Evolutionary conservation across 176 grass and related monocot species (phyloP).

Genomic region (Ensete ventricosum): DNA sequence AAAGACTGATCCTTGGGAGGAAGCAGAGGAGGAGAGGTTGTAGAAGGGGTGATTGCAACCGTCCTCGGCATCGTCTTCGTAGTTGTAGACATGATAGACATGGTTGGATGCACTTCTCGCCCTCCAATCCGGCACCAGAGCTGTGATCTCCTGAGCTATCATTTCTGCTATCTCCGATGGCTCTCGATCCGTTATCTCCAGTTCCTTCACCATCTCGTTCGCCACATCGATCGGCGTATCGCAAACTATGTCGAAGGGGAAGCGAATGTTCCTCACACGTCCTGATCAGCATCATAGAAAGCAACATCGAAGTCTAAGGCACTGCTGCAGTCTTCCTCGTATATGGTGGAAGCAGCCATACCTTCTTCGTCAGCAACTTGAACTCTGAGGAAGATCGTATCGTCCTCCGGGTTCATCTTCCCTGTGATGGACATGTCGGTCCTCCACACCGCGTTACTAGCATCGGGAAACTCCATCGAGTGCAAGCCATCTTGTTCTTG

Average conservation of each 20-base stretch:
- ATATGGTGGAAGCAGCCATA: background rate
- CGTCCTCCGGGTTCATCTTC: constrained; percentile 74
- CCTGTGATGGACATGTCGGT: constrained; percentile 82
- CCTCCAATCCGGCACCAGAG: constrained; percentile 46
- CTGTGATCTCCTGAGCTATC: constrained; percentile 59
- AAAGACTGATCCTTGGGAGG: constrained; percentile 47
- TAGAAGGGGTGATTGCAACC: constrained; percentile 43
- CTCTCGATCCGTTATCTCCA: constrained; percentile 61
- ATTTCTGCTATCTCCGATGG: constrained; percentile 64
- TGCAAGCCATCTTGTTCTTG: background rate
- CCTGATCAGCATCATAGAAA: background rate
- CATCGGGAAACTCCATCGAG: background rate
- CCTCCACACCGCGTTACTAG: background rate
- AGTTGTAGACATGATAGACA: constrained; percentile 39
- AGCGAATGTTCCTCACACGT: constrained; percentile 67
- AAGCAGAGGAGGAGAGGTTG: constrained; percentile 51
- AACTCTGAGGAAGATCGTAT: constrained; percentile 80
- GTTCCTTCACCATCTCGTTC: constrained; percentile 85
- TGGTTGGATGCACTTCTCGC: background rate
- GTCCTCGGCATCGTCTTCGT: constrained; percentile 16
- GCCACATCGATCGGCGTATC: constrained; percentile 83
- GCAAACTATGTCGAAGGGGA: constrained; percentile 59
- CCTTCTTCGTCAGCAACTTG: constrained; percentile 60
- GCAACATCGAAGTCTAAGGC: background rate
- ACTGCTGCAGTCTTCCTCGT: background rate